A percentile compares a stretch with the other conserved stretches of the same genome.
Conservation (phyloP, 2,329 filamentous ascomycete genomes). For the Paraphaeosphaeria sporulosa region DNA sequence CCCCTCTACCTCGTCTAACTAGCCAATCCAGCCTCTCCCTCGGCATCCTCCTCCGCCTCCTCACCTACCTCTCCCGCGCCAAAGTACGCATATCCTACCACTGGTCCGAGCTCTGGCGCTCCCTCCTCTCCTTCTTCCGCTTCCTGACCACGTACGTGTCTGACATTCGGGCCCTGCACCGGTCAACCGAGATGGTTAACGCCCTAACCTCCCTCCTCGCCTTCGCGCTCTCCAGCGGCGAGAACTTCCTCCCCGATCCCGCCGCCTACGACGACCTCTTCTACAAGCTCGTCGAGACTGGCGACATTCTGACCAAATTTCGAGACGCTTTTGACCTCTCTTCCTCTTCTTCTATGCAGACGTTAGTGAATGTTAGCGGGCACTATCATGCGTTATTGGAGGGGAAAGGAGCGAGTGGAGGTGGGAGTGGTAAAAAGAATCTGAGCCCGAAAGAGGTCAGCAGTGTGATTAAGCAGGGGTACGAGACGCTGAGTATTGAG, state of each 20-base stretch:
- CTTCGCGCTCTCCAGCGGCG: conserved; percentile 83
- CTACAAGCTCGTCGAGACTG: conserved; percentile 95
- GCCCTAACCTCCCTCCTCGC: conserved; percentile 83
- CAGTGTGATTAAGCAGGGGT: conserved; percentile 93
- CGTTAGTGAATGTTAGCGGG: conserved; percentile 78
- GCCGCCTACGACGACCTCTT: conserved; percentile 94
- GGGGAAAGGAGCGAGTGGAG: conserved; percentile 54
- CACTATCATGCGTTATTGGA: conserved; percentile 89
- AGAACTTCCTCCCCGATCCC: conserved; percentile 87
- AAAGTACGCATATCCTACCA: conserved; percentile 85
- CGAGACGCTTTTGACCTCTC: conserved; percentile 73
- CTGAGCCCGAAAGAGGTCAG: conserved; percentile 85
- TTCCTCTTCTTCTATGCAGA: conserved; percentile 72
- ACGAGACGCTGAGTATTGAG: conserved; percentile 92
- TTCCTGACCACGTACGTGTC: conserved; percentile 88
- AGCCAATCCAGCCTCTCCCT: conserved; percentile 71
- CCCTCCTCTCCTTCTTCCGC: conserved; percentile 83
- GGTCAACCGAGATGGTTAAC: conserved; percentile 77
- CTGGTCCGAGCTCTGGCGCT: conserved; percentile 94
- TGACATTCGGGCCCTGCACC: conserved; percentile 73
- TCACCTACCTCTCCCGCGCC: conserved; percentile 84
- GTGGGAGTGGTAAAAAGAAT: conserved; percentile 61
- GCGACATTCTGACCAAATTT: conserved; percentile 83
- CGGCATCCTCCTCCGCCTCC: conserved; percentile 80
- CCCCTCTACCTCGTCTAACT: conserved; percentile 30